Conservation (phyloP, 2,329 filamentous ascomycete species). For the Lasiodiplodia sp. region DNA sequence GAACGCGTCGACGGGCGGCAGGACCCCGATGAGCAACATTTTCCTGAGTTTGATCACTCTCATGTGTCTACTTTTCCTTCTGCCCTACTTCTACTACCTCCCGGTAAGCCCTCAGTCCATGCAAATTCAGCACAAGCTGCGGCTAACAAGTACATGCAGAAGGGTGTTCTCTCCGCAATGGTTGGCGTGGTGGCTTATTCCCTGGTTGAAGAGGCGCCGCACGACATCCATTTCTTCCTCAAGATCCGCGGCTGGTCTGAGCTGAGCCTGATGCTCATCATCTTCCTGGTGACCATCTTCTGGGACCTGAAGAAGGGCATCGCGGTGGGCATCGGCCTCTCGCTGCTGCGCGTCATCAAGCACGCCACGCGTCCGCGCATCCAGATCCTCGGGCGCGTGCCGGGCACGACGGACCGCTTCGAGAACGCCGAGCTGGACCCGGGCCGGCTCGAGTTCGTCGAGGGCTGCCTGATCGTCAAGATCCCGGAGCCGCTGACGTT, state of each 20-base stretch:
- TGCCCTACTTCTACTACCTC: conserved; percentile 93
- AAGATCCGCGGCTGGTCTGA: conserved; percentile 86
- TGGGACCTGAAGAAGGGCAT: conserved; percentile 95
- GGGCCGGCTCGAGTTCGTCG: conserved; percentile 82
- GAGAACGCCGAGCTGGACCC: conserved; percentile 81
- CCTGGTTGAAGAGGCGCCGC: conserved; percentile 91
- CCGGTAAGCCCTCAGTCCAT: conserved; percentile 69
- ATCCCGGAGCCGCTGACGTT: conserved; percentile 97
- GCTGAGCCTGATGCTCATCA: conserved; percentile 84
- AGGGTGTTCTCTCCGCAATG: conserved; percentile 91
- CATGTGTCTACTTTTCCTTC: conserved; percentile 78
- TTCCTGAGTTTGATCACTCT: conserved; percentile 84
- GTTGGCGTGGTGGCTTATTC: conserved; percentile 95
- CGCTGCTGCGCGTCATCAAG: conserved; percentile 85
- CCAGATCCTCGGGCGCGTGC: conserved; percentile 90
- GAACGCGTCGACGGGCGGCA: conserved; percentile 88
- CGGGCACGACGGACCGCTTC: conserved; percentile 77
- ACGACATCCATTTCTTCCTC: conserved; percentile 90
- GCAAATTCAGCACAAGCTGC: background rate
- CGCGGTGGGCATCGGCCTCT: conserved; percentile 90
- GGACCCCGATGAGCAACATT: conserved; percentile 91
- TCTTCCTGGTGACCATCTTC: conserved; percentile 91
- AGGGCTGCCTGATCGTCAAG: conserved; percentile 94
- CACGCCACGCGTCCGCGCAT: conserved; percentile 93
- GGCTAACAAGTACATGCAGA: conserved; percentile 58